Conservation (phyloP, 2,329 filamentous ascomycete genomes). For the Colletotrichum sp. region DNA sequence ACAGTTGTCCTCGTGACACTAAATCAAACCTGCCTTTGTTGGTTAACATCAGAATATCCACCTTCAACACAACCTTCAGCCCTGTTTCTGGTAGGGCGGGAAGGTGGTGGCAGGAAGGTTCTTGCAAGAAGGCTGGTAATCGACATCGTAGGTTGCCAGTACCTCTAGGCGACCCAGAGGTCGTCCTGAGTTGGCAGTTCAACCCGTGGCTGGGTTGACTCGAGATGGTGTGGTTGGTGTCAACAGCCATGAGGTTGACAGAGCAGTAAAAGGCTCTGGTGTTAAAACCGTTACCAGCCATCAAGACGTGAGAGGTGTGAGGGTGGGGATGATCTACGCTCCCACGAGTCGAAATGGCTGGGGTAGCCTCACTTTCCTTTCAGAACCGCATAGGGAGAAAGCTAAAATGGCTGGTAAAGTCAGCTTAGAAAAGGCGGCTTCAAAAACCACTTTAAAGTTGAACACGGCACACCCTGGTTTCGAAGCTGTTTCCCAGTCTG, state of each 20-base stretch:
- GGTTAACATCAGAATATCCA: neutral
- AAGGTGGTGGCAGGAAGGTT: neutral
- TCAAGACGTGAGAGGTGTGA: neutral
- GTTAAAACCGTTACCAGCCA: neutral
- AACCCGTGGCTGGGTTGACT: neutral
- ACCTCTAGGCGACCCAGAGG: neutral
- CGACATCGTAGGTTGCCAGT: neutral
- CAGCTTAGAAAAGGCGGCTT: neutral
- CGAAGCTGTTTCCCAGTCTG: neutral
- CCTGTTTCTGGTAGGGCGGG: neutral
- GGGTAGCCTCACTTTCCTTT: neutral
- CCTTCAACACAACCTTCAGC: neutral
- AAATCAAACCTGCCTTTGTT: neutral
- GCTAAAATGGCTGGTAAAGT: neutral
- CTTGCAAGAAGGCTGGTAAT: neutral
- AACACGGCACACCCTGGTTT: neutral
- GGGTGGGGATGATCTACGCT: neutral
- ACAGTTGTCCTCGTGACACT: neutral
- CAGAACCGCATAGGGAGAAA: neutral
- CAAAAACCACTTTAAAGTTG: neutral
- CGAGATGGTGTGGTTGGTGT: conserved; percentile 2
- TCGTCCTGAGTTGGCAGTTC: neutral
- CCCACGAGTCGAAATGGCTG: neutral
- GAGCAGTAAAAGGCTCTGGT: neutral
- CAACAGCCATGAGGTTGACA: neutral